phyloP scores from a whole-genome alignment of 2,329 filamentous ascomycete genomes.

The Leptographium radiaticola region DNA sequence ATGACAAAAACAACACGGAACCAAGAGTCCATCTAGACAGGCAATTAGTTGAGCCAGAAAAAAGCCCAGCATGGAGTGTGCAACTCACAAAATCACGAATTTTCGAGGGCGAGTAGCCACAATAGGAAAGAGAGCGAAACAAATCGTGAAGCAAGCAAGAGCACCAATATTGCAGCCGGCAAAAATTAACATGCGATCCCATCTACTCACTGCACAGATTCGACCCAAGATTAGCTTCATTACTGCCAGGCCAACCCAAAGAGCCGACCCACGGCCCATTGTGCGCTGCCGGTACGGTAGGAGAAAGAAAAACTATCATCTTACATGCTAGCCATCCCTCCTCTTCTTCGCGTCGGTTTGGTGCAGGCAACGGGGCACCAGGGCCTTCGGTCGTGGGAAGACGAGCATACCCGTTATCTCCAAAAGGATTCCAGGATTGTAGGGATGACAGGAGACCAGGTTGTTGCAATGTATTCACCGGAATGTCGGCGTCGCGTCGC shows the following conservation, averaged over 20 bases:
- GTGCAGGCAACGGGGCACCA: constrained; percentile 75
- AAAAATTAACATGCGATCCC: constrained; percentile 92
- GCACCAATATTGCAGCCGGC: constrained; percentile 81
- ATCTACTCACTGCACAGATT: constrained; percentile 67
- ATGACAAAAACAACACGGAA: constrained; percentile 76
- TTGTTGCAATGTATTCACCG: constrained; percentile 58
- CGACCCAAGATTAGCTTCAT: constrained; percentile 11
- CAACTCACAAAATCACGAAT: constrained; percentile 91
- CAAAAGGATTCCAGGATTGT: constrained; percentile 79
- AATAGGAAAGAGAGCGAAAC: constrained; percentile 80
- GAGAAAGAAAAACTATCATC: constrained; percentile 25
- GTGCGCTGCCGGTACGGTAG: constrained; percentile 8
- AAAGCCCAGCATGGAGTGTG: background rate
- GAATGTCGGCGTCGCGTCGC: constrained; percentile 63
- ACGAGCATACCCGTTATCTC: constrained; percentile 73
- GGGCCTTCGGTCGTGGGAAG: constrained; percentile 74
- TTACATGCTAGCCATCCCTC: constrained; percentile 93
- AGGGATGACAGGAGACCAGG: constrained; percentile 69
- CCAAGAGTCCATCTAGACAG: constrained; percentile 78
- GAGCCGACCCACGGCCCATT: background rate
- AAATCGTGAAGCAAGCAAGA: constrained; percentile 81
- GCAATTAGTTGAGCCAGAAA: background rate
- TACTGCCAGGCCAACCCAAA: background rate
- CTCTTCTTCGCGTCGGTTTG: constrained; percentile 79
- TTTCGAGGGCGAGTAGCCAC: constrained; percentile 74